Evolutionary conservation across 345 rosid genomes (phyloP), one percentile per base, ranked within the genome.

Genomic region (Eucalyptus sp.): DNA sequence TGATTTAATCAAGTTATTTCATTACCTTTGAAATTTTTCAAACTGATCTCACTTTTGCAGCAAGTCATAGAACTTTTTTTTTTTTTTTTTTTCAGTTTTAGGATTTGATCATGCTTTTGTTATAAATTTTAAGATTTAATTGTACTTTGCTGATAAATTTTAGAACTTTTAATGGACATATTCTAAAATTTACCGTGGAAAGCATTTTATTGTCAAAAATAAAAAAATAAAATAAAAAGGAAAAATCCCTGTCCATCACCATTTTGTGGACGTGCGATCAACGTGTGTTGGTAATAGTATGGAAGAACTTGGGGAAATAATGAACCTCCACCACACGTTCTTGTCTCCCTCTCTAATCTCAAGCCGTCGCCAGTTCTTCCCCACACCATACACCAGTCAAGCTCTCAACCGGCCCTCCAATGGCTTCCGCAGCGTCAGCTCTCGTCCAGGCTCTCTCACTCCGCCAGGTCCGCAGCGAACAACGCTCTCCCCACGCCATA

Each of bases 381-480:
- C 37, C 27, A 71, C 27, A 24, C 13, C 46, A 11, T 2, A 10
- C 46, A 3, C 46, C 83, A 37, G 8, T 24, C 3, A 37, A 44
- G 58, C 58, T 52, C 83, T 37, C 83, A 1, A 71, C 8, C 46
- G 4, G 48, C 83, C 41, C 43, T 71, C 83, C 83, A 37, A 96
- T 96, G 96, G 95, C 96, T 87, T 94, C 94, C 87, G 86, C 95
- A 33, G 16, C 89, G 89, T 90, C 94, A 13, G 62, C 93, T 60
- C 17, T 86, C 31, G 86, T 91, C 66, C 92, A 89, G 13, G 13
- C 91, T 2, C 90, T 93, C 62, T 87, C 91, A 13, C 87, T 86
- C 56, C 89, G 41, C 86, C 86, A 88, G 9, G 31, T 27, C 86
- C 90, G 90, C 89, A 56, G 50, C 88, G 89, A 3, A 33, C 86